Conservation (phyloP, 2,329 filamentous ascomycete species). For the Lecanosticta acicola region DNA sequence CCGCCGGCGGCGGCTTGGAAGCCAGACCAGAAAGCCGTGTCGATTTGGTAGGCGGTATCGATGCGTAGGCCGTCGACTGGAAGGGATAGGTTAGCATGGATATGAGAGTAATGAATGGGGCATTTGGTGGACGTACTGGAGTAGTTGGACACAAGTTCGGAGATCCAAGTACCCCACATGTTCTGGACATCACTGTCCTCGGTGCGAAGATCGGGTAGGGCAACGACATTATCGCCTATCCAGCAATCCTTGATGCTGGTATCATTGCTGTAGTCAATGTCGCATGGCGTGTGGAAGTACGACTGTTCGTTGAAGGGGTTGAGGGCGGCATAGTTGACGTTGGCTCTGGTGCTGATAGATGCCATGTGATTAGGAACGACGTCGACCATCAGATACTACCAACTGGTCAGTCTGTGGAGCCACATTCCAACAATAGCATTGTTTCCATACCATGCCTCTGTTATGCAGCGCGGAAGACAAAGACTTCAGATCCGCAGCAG, state of each 20-base stretch:
- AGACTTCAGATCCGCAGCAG: slow-evolving; percentile 39
- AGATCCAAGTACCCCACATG: slow-evolving; percentile 54
- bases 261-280: slow-evolving; percentile 49
- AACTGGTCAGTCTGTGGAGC: background rate
- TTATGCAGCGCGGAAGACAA: slow-evolving; percentile 41
- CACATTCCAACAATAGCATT: background rate
- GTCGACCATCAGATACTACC: slow-evolving; percentile 42
- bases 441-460: slow-evolving; percentile 37
- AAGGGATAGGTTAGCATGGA: background rate
- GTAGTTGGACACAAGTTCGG: slow-evolving; percentile 54
- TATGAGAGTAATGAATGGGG: background rate
- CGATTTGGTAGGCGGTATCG: slow-evolving; percentile 43
- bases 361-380: slow-evolving; percentile 44
- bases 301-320: slow-evolving; percentile 39
- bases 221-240: slow-evolving; percentile 47
- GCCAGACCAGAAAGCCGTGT: slow-evolving; percentile 35
- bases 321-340: slow-evolving; percentile 32
- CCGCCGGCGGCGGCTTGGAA: slow-evolving; percentile 31
- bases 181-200: slow-evolving; percentile 43
- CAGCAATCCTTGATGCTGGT: slow-evolving; percentile 43
- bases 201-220: slow-evolving; percentile 58
- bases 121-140: slow-evolving; percentile 30
- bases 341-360: slow-evolving; percentile 25
- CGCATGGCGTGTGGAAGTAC: slow-evolving; percentile 49
- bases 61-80: slow-evolving; percentile 48